phyloP scores from a whole-genome alignment of 2,329 filamentous ascomycete genomes.

The Xenosphaeropsis pyriputrescens region DNA sequence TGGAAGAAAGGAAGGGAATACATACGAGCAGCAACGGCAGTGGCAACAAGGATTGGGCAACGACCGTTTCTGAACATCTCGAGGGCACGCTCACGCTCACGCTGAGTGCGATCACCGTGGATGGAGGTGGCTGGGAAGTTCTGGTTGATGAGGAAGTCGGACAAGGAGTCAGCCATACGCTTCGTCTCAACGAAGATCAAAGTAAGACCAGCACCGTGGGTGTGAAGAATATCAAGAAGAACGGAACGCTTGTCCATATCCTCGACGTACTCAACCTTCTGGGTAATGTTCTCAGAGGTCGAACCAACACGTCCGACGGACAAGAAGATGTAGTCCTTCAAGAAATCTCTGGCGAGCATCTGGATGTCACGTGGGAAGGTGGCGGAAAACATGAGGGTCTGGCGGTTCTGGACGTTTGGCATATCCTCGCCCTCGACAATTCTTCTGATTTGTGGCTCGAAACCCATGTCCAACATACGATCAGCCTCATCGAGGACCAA shows the following conservation, averaged over 20 bases:
- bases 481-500: constrained; percentile 97
- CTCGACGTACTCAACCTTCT: constrained; percentile 97
- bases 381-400: constrained; percentile 99
- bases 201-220: constrained; percentile 75
- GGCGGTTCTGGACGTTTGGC: constrained; percentile 68
- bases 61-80: constrained; percentile 95
- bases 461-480: constrained; percentile 99
- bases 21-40: constrained; percentile 87
- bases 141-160: constrained; percentile 97
- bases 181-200: constrained; percentile 99
- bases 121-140: constrained; percentile 97
- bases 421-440: constrained; percentile 99
- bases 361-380: constrained; percentile 99
- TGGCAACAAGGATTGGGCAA: constrained; percentile 93
- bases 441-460: constrained; percentile 97
- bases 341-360: constrained; percentile 95
- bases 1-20: too few species aligned
- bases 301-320: constrained; percentile 97
- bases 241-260: constrained; percentile 96
- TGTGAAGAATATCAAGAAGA: constrained; percentile 92
- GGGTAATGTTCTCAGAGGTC: constrained; percentile 99
- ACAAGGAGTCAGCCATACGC: constrained; percentile 96
- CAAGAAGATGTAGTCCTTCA: constrained; percentile 98
- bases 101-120: constrained; percentile 95
- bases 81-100: constrained; percentile 92